Base-by-base conservation (phyloP, 768 basidiomycete genomes). In the Russula abietina region DNA sequence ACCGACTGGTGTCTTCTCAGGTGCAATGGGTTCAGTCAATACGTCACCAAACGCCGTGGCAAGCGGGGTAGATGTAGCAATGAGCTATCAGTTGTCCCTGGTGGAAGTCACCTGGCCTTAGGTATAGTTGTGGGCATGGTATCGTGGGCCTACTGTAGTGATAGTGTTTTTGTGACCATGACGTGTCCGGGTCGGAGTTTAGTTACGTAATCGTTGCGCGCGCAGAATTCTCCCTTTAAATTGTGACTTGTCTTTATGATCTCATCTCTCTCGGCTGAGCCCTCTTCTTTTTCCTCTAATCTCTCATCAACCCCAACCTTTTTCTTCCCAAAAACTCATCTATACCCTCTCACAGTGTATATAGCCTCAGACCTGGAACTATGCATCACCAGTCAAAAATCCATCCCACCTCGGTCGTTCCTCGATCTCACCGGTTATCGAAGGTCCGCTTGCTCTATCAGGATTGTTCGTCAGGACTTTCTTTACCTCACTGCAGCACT, bases 1-100 rank as follows among this genome's bases (percentile, higher is more conserved):
- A 41, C 55, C 66, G 48, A 61, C 66, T 5, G 53, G 60, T n/a
- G 4, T 49, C 38, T 53, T 43, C 46, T 39, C 55, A 5, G 58
- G 58, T 17, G 41, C 50, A 10, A 50, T 24, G 9, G 48, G 9
- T 24, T 12, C n/a, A 3, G 36, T 17, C 41, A 46, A 43, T 33
- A 48, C 49, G 30, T 48, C 63, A 22, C 45, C 43, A 11, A 52
- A 41, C 16, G 51, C 38, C 16, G 45, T 39, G 28, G 22, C 43
- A 4, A 28, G 36, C 38, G 2, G 30, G 10, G 46, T 46, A 48
- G 51, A 53, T 9, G 10, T 39, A 4, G 45, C 4, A 12, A 30
- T 32, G 39, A 16, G 41, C 26, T 54, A 22, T 30, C 19, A 28
- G 28, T 32, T 50, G 36, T 36, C 36, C 36, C 36, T 36, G 3